Evolutionary conservation across 805 yeast species (phyloP), one percentile per base, ranked within the genome.

Genomic region (Wickerhamomyces mucosus): DNA sequence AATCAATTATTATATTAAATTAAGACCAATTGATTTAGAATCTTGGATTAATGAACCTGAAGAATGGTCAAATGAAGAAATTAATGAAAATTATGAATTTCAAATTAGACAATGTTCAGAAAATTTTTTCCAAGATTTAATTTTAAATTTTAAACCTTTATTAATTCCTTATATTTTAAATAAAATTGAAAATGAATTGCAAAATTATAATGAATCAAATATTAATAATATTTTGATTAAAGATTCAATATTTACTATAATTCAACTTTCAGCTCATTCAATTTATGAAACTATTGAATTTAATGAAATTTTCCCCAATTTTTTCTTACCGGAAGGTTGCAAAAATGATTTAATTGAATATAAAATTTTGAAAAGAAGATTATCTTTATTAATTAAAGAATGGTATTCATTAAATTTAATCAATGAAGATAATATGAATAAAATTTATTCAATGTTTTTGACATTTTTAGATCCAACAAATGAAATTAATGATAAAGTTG

Each of bases 91-190:
- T 48, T 85, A 83, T 76, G 96, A 88, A 49, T 84, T 63, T 51
- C 88, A 82, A 50, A 67, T 86, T 10, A 64, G 94, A 35, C 85
- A 89, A 4, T 84, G 96, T 56, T 85, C 95, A 0, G 95, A 84
- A 43, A 77, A 77, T 48, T 75, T 85, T 42, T 86, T 77, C 50
- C 82, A 78, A 42, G 92, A 80, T 48, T 56, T 88, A 40, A 70
- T 83, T 23, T 63, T 65, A 28, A 66, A 68, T 38, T 84, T 78
- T 56, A 75, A 75, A 31, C 73, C 67, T 13, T 52, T 65, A 4
- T 56, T 80, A 23, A 61, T 56, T 39, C 79, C 51, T 12, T 73
- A 71, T 40, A 64, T 85, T 6, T 53, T 81, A 43, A 65, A 65
- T 33, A 78, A 75, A 42, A 74, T 85, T 28, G 60, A 65, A 38